Base-by-base conservation (phyloP, 805 yeast genomes). In the Metschnikowia henanensis region DNA sequence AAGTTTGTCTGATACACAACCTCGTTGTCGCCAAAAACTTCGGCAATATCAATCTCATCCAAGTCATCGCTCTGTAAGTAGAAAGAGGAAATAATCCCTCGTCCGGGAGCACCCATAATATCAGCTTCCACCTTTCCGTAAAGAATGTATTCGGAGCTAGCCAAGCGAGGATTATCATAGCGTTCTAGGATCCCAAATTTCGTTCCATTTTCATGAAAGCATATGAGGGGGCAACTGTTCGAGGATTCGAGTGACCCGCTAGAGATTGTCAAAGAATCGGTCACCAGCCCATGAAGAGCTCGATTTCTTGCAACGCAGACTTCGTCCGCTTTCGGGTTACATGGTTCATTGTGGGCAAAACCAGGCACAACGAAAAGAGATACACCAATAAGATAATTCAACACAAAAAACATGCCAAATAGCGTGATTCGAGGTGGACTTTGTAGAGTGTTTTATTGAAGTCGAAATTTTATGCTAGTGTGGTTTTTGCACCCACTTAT, bases 41-140 rank as follows among this genome's bases (percentile, higher is more conserved):
- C 76, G 3, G 62, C 65, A 7, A 69, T 52, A 40, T 71, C 75
- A 29, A 71, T 69, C 46, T 70, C 75, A 47, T 71, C 76, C 45
- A 66, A 55, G 51, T 68, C 74, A 43, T 68, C 68, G 35, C 71
- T 65, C 47, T 69, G 75, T n/a, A 70, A 45, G 49, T 70, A 70
- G 34, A 69, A 62, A 19, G 70, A 63, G 19, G 67, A 59, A n/a
- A 71, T 59, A 17, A 71, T 58, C 1, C 75, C 75, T 4, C 34
- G 37, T 1, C 74, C 76, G 0, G 42, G 17, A 1, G 70, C 57
- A 2, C 64, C 70, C 41, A 43, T 47, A n/a, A 70, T 53, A 21
- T 65, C 71, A 13, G 64, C 70, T 47, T 61, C 70, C 2, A 61
- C 73, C 39, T 58, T 59, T 4, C 75, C 75, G 45, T 66, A 61